Evolutionary conservation across 2,329 filamentous ascomycete genomes (phyloP), one percentile per base, ranked within the genome.

Genomic region (Sporothrix mexicana): DNA sequence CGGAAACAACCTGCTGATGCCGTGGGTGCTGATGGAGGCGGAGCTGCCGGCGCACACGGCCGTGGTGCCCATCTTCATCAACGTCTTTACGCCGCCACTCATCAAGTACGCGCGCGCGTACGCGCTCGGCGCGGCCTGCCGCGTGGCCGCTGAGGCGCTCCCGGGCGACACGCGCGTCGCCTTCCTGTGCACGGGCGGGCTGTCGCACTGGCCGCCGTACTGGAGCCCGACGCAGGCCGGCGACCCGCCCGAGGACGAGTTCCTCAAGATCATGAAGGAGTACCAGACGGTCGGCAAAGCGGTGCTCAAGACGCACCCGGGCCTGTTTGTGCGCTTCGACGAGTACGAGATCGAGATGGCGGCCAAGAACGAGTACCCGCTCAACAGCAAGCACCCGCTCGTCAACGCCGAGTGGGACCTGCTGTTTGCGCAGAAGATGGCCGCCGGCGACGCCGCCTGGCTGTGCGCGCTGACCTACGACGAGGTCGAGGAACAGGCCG

Each of bases 71-170:
- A 74, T 75, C 36, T 75, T 71, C 43, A 53, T 75, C 62, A 75
- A 75, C 57, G 74, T 75, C n/a, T 75, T 75, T 64, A 74, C 74
- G 17, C 72, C 74, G 41, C 74, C 74, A 10, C 72, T 75, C n/a
- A 75, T 74, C 15, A 75, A 75, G 59, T 80, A 79, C 74, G 75
- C 72, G 23, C 77, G 78, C 9, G 79, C 79, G 2, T 79, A 77
- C 69, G 76, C 76, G 1, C 76, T 80, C 5, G 78, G 78, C 3
- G 77, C 79, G 73, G 78, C 79, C 6, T 77, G 78, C 69, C 74
- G 78, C 13, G 69, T 73, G 10, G 77, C 77, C 2, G 75, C 76
- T 13, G 75, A 79, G 69, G 7, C 59, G 8, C 68, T 75, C 68
- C 74, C 72, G 6, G 72, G 41, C 13, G 51, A 57, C 68, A 69